These are phyloP conservation scores for Gigaspora rosea DNA, from an alignment of 192 early-diverging fungal genomes.

Conservation along the genomic window DNA sequence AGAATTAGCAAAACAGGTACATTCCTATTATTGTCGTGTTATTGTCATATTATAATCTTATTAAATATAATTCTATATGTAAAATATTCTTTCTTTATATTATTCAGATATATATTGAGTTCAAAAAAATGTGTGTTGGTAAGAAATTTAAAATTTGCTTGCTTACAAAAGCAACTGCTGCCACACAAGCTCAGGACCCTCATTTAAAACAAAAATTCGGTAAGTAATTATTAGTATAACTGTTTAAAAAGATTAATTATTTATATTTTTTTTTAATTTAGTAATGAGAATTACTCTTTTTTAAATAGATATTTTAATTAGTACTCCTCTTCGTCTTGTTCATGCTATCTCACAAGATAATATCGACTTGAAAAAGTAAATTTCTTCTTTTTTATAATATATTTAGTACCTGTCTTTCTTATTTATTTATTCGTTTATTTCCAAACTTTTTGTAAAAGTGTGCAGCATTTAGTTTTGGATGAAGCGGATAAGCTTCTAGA, in stretches of 20 bases:
- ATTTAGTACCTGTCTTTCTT: no score
- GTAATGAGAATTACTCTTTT: no score
- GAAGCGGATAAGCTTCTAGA: slow-evolving; percentile 86
- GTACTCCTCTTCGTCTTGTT: slow-evolving; percentile 90
- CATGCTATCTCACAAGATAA: slow-evolving; percentile 79
- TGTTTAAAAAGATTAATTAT: no score
- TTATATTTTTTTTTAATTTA: no score
- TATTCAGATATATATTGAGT: slow-evolving; percentile 80
- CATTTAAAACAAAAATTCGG: slow-evolving; percentile 68
- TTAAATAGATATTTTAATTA: slow-evolving; percentile 81
- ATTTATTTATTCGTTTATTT: no score
- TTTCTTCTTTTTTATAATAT: not conserved
- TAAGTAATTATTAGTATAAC: slow-evolving; percentile 32
- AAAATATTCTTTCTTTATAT: not conserved
- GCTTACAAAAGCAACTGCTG: slow-evolving; percentile 79
- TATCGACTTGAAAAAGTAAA: slow-evolving; percentile 72
- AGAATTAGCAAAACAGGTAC: slow-evolving; percentile 83
- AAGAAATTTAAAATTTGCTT: slow-evolving; percentile 81
- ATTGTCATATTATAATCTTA: not conserved
- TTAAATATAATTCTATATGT: not conserved
- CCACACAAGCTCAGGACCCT: slow-evolving; percentile 66
- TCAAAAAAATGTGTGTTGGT: slow-evolving; percentile 72
- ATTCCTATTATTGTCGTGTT: not conserved
- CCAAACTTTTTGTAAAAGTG: not conserved
- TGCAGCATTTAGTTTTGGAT: slow-evolving; percentile 58